A percentile compares a stretch with the other conserved stretches of the same genome.
These are phyloP conservation scores for Venturiaceae sp. DNA, from an alignment of 2,329 filamentous ascomycete species.

Conservation along the genomic window DNA sequence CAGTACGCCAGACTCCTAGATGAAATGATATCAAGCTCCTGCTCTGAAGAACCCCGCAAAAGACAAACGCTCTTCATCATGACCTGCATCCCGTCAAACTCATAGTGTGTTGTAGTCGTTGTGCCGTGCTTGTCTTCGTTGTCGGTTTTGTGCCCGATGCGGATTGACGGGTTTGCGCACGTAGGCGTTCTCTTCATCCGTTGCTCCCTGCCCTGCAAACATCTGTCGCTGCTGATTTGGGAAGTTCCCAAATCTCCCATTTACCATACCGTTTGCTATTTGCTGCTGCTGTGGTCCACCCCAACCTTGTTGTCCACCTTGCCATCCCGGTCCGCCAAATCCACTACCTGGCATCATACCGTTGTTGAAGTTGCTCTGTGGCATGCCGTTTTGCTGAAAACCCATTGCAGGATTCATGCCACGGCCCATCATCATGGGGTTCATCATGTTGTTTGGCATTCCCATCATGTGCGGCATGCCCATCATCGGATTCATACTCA, in stretches of 20 bases:
- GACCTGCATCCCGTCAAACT: background rate
- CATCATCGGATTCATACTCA: slow-evolving; percentile 31
- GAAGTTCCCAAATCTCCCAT: slow-evolving; percentile 10
- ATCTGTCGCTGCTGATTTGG: slow-evolving; percentile 46
- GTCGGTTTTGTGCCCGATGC: slow-evolving; percentile 51
- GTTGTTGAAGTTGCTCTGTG: slow-evolving; percentile 20
- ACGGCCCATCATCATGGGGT: slow-evolving; percentile 23
- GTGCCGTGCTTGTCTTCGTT: slow-evolving; percentile 3
- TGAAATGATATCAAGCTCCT: background rate
- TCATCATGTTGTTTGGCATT: slow-evolving; percentile 25
- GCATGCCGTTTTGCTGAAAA: slow-evolving; percentile 17
- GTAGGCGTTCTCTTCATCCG: slow-evolving; percentile 79
- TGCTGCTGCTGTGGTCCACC: slow-evolving; percentile 21
- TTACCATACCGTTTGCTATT: slow-evolving; percentile 11
- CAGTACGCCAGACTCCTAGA: background rate
- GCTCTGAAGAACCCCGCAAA: background rate
- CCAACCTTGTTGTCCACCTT: slow-evolving; percentile 5
- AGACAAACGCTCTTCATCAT: background rate
- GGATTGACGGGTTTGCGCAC: slow-evolving; percentile 95
- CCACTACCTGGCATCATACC: slow-evolving; percentile 8
- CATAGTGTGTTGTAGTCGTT: slow-evolving; percentile 9
- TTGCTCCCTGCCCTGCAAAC: slow-evolving; percentile 44
- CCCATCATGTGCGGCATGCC: slow-evolving; percentile 26
- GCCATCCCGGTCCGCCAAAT: background rate
- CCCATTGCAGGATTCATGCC: slow-evolving; percentile 26